Evolutionary conservation across 2,329 filamentous ascomycete species (phyloP).

Genomic region (Xylariales sp.): DNA sequence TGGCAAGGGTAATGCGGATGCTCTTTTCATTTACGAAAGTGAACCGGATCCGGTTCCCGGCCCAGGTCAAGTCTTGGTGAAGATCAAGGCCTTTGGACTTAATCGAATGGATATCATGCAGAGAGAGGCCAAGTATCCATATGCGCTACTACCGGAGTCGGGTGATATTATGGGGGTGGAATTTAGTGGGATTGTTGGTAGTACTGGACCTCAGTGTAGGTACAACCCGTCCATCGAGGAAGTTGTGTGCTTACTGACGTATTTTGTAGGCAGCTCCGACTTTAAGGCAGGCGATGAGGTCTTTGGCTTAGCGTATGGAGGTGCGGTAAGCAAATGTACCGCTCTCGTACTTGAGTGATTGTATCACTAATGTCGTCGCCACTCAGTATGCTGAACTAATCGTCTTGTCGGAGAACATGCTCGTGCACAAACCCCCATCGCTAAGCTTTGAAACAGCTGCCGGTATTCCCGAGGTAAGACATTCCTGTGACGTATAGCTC

Average conservation of each 20-base stretch:
- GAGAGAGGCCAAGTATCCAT: conserved; percentile 2
- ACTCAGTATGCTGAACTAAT: conserved; percentile 1
- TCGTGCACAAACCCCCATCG: conserved; percentile 2
- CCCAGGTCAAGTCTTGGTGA: neutral
- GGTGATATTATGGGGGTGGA: conserved; percentile 2
- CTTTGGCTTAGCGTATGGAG: conserved; percentile 1
- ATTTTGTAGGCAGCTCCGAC: neutral
- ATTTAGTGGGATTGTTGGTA: conserved; percentile 1
- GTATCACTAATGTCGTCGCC: neutral
- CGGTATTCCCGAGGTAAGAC: conserved; percentile 1
- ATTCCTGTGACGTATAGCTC: too few relatives aligned
- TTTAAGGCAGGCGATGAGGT: conserved; percentile 1
- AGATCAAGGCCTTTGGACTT: conserved; percentile 2
- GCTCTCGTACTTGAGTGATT: neutral
- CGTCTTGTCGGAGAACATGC: conserved; percentile 2
- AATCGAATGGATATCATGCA: conserved; percentile 4
- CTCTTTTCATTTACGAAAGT: conserved; percentile 1
- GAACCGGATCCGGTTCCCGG: conserved; percentile 1
- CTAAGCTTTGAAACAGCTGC: conserved; percentile 2
- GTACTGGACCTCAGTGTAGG: neutral
- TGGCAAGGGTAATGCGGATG: conserved; percentile 1
- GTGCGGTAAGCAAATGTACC: neutral
- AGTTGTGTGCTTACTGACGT: neutral
- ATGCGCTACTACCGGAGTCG: neutral
- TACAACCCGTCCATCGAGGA: neutral